Evolutionary conservation across 345 rosid genomes (phyloP).

Genomic region (Fremontodendron californicum): DNA sequence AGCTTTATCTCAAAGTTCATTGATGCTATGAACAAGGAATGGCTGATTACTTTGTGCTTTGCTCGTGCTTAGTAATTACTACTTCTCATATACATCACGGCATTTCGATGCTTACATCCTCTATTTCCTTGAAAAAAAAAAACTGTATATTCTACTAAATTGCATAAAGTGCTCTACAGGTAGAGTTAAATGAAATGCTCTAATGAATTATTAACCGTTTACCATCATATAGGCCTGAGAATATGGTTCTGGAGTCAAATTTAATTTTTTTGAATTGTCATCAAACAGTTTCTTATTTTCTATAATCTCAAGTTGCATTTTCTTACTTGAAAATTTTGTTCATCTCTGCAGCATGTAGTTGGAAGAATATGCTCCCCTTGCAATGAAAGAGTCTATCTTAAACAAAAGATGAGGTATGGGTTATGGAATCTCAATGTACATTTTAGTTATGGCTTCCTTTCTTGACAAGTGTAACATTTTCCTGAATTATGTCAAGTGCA

Average conservation of each 20-base stretch:
- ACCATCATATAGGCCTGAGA: neutral
- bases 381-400: neutral
- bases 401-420: neutral
- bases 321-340: neutral
- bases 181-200: neutral
- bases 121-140: too few relatives aligned
- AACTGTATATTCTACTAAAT: neutral
- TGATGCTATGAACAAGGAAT: neutral
- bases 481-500: neutral
- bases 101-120: neutral
- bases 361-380: neutral
- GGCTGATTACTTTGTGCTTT: neutral
- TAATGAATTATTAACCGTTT: neutral
- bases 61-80: neutral
- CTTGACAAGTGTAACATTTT: neutral
- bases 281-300: neutral
- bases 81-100: neutral
- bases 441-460: neutral
- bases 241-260: neutral
- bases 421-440: neutral
- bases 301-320: neutral
- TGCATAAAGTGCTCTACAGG: neutral
- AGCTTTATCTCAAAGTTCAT: neutral
- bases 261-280: neutral
- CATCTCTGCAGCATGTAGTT: neutral